Base-by-base conservation (phyloP, 116 monocot genomes). In the Trichopus zeylanicus region DNA sequence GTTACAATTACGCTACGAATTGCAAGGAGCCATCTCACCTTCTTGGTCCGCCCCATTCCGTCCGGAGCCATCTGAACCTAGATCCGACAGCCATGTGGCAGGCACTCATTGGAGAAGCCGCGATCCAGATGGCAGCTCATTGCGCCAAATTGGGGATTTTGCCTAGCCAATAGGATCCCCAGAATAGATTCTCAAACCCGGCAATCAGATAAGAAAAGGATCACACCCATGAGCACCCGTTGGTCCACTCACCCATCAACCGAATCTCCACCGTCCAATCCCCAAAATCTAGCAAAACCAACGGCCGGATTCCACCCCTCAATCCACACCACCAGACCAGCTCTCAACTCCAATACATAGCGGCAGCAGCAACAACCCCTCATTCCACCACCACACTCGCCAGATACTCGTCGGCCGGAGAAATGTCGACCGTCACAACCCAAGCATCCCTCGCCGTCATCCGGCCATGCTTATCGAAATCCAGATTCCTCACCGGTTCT, bases 361-460 rank as follows among this genome's bases (percentile, higher is more conserved):
- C 42, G 46, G 26, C 30, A 23, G 6, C 25, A n/a, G 46, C 23
- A 12, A 18, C 20, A 54, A 26, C 55, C 19, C 26, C 55, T 31
- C 46, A 35, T 42, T 13, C 53, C 19, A 23, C 54, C 60, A 16
- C 4, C 28, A 23, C 42, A 42, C 32, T 20, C 29, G 10, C 23
- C 37, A 4, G 55, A 33, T 3, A 22, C 32, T n/a, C 31, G 28
- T 34, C 54, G 37, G 38, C 25, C 55, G 34, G 59, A 39, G 52
- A 53, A 34, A 82, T 79, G 90, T 73, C 82, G 18, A 51, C 86
- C 12, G 72, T 79, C 63, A 67, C 76, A 5, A 72, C 86, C 29
- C 90, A 86, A 48, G 79, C 90, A n/a, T 76, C 86, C 22, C 65
- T 78, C 12, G 73, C 87, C 29, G 72, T 39, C 68, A 60, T 84